A percentile compares a stretch with the other conserved stretches of the same genome.
Conservation (phyloP, 306 rosid species). For the Castanopsis chinensis region DNA sequence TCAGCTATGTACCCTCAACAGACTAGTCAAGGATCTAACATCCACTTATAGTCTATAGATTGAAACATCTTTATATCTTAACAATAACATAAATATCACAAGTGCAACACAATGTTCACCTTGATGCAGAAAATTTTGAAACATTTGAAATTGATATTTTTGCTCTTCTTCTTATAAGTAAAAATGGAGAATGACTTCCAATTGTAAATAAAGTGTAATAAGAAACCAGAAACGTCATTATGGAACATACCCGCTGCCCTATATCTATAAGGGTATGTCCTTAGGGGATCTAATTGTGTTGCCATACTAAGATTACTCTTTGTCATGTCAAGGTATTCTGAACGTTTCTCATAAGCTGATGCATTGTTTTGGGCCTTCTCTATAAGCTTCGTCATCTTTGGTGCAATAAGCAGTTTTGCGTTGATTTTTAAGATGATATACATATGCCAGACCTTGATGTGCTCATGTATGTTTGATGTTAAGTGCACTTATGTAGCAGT, state of each 20-base stretch:
- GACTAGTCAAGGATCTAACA: too few species aligned
- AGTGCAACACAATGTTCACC: background rate
- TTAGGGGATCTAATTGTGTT: slow-evolving; percentile 74
- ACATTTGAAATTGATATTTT: background rate
- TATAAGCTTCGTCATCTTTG: slow-evolving; percentile 89
- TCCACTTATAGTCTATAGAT: background rate
- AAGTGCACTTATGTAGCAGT: slow-evolving; percentile 85
- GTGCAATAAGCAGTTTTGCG: slow-evolving; percentile 85
- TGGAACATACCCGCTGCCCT: slow-evolving; percentile 81
- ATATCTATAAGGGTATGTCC: slow-evolving; percentile 94
- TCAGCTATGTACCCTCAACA: too few species aligned
- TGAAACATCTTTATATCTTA: background rate
- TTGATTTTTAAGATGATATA: slow-evolving; percentile 69
- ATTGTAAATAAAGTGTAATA: slow-evolving; percentile 6
- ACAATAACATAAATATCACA: background rate
- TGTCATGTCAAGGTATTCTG: slow-evolving; percentile 96
- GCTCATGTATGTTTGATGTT: slow-evolving; percentile 91
- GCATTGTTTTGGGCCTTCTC: slow-evolving; percentile 83
- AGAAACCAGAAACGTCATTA: background rate
- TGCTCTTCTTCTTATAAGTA: too few species aligned
- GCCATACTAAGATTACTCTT: slow-evolving; percentile 78
- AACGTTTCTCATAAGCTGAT: slow-evolving; percentile 91
- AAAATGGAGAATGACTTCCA: slow-evolving; percentile 9
- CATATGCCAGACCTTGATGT: slow-evolving; percentile 94
- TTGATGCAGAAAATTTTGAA: slow-evolving; percentile 12